A percentile compares a stretch with the other conserved stretches of the same genome.
Evolutionary conservation across 2,329 filamentous ascomycete genomes (phyloP).

Genomic region (Pochonia chlamydosporia): DNA sequence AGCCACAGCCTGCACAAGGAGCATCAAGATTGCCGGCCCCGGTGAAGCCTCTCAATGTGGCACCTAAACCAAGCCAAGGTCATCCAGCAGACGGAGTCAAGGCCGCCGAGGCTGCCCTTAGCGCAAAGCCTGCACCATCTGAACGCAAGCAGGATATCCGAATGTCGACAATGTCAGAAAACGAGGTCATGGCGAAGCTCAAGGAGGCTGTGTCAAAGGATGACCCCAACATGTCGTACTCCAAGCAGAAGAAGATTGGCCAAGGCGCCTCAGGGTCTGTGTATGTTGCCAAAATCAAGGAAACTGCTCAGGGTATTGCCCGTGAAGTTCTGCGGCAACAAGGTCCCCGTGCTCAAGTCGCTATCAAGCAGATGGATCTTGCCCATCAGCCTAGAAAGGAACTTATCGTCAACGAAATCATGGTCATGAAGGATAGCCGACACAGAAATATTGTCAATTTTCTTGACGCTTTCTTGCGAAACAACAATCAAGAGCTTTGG

Average conservation of each 20-base stretch:
- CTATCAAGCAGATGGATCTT: constrained; percentile 99
- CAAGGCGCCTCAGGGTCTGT: constrained; percentile 97
- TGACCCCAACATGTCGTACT: constrained; percentile 90
- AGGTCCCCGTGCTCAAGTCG: constrained; percentile 80
- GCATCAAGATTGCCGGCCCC: constrained; percentile 49
- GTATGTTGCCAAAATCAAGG: constrained; percentile 93
- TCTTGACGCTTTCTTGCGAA: constrained; percentile 91
- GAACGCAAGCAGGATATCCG: constrained; percentile 87
- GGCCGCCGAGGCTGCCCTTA: constrained; percentile 83
- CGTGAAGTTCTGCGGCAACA: constrained; percentile 73
- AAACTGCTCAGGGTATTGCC: constrained; percentile 80
- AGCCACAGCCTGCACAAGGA: constrained; percentile 39
- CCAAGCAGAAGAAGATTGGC: constrained; percentile 99
- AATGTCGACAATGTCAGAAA: constrained; percentile 98
- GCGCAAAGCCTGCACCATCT: constrained; percentile 66
- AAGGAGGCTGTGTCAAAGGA: constrained; percentile 94
- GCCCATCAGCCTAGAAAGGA: constrained; percentile 96
- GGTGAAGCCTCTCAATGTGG: constrained; percentile 76
- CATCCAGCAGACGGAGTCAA: constrained; percentile 64
- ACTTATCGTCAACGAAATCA: constrained; percentile 97
- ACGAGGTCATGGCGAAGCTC: constrained; percentile 92
- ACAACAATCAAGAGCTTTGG: constrained; percentile 95
- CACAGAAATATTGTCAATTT: constrained; percentile 99
- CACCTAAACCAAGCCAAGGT: constrained; percentile 52
- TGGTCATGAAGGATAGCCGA: constrained; percentile 99